Evolutionary conservation across 495 filamentous ascomycete genomes (phyloP), one percentile per base, ranked within the genome.

Genomic region (Aspergillus olivimuriae): DNA sequence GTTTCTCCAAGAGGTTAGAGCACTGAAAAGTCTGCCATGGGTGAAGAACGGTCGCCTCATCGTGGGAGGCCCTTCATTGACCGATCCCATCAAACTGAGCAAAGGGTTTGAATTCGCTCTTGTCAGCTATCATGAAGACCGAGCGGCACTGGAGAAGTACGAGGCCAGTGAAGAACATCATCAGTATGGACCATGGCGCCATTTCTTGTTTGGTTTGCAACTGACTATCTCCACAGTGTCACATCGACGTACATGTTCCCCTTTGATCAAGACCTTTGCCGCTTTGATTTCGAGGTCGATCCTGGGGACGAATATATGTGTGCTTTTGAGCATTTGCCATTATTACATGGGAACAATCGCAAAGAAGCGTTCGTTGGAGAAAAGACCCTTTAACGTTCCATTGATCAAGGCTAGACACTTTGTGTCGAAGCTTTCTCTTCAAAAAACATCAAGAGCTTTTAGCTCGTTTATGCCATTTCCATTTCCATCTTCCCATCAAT

Each of bases 211-310:
- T 44, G 8, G 11, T 2, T 11, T 0, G 18, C 2, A 33, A 45
- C n/a, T 14, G 1, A 4, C 20, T 32, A n/a, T n/a, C n/a, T n/a
- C n/a, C n/a, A n/a, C 15, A 45, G 70, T 36, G 65, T 74, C 0
- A 72, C 69, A 5, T 57, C 47, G 24, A 65, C 59, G 8, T 74
- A 68, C 33, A 57, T 75, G 32, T 63, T 63, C 43, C 72, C 72
- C 2, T 75, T 59, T 43, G 66, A 65, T 39, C 68, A 73, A 43
- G 70, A 75, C 55, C 41, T 75, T 6, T 52, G 66, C 34, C 63
- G 69, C 14, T 75, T 75, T 57, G 72, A 75, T 46, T 74, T 75
- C 50, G 68, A 73, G 47, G 66, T 72, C 12, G 65, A 67, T 34
- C 37, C 39, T 2, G 62, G 51, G 30, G 70, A 69, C 44, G 68